Conservation (phyloP, 108 stramenopile genomes). For the Nitzschia putrida region DNA sequence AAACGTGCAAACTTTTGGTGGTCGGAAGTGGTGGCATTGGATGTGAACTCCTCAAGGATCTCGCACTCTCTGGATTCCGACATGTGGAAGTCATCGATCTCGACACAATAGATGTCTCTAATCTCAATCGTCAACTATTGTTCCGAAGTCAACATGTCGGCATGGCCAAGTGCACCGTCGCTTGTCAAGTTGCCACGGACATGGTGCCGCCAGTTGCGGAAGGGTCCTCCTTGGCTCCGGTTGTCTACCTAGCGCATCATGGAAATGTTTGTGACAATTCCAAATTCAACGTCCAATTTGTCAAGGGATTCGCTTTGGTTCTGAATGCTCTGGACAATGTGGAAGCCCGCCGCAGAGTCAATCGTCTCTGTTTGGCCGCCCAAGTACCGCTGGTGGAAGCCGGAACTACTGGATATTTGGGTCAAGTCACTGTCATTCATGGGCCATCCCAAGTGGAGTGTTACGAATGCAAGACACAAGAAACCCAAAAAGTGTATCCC, state of each 20-base stretch:
- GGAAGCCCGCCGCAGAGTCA: constrained; percentile 94
- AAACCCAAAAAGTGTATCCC: constrained; percentile 95
- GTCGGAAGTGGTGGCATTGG: constrained; percentile 86
- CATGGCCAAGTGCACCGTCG: constrained; percentile 80
- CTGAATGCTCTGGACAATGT: constrained; percentile 98
- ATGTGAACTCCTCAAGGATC: constrained; percentile 96
- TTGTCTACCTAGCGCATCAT: constrained; percentile 77
- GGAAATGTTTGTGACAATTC: constrained; percentile 95
- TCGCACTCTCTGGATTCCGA: constrained; percentile 90
- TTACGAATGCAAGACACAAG: constrained; percentile 97
- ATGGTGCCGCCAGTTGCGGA: constrained; percentile 48
- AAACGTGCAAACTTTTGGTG: constrained; percentile 12
- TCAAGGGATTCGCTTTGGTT: constrained; percentile 86
- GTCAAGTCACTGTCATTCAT: constrained; percentile 94
- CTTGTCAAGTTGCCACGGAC: constrained; percentile 62
- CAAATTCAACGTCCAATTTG: constrained; percentile 84
- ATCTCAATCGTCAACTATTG: constrained; percentile 96
- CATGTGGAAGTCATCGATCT: constrained; percentile 94
- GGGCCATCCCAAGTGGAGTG: constrained; percentile 85
- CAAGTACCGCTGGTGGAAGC: constrained; percentile 93
- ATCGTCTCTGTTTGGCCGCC: constrained; percentile 96
- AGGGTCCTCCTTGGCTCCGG: constrained; percentile 28
- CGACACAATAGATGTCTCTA: constrained; percentile 98
- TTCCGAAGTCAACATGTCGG: constrained; percentile 88
- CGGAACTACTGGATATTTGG: constrained; percentile 97